A percentile compares a stretch with the other conserved stretches of the same genome.
phyloP scores from a whole-genome alignment of 345 rosid species.

The Raphanus raphanistrum region DNA sequence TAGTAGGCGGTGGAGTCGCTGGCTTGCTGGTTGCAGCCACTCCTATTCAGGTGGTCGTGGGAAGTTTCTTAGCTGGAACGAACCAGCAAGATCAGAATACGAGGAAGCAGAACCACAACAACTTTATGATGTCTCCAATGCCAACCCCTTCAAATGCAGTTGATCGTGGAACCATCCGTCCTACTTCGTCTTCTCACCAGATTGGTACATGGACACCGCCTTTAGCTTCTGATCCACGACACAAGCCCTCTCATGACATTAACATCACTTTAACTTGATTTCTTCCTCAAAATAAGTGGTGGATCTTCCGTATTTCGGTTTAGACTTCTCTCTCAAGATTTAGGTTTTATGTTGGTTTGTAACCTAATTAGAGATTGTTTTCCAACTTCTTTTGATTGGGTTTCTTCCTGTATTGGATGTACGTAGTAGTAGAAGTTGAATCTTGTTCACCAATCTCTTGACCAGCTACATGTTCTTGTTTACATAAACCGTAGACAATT shows the following conservation, averaged over 20 bases:
- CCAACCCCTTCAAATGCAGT: slow-evolving; percentile 39
- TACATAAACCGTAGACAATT: neutral
- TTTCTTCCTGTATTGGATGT: slow-evolving; percentile 17
- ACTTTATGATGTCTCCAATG: slow-evolving; percentile 36
- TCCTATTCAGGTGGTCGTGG: slow-evolving; percentile 91
- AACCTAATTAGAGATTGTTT: slow-evolving; percentile 18
- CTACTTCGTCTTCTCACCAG: slow-evolving; percentile 13
- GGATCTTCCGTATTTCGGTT: slow-evolving; percentile 1
- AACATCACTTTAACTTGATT: slow-evolving; percentile 30
- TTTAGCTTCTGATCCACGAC: slow-evolving; percentile 21
- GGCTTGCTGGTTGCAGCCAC: slow-evolving; percentile 86
- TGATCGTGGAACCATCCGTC: slow-evolving; percentile 45
- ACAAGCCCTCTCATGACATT: slow-evolving; percentile 32
- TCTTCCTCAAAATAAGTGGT: neutral
- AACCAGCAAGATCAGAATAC: slow-evolving; percentile 68
- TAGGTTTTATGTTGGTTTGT: slow-evolving; percentile 25
- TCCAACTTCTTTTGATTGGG: neutral
- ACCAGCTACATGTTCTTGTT: slow-evolving; percentile 5
- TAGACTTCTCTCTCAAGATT: slow-evolving; percentile 17
- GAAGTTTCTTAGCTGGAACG: slow-evolving; percentile 73
- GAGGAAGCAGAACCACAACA: slow-evolving; percentile 55
- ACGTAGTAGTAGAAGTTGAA: slow-evolving; percentile 8
- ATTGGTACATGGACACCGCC: slow-evolving; percentile 25
- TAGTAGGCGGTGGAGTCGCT: slow-evolving; percentile 90
- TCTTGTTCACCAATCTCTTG: neutral